Evolutionary conservation across 2,329 filamentous ascomycete species (phyloP).

Genomic region (Calonectria montana): DNA sequence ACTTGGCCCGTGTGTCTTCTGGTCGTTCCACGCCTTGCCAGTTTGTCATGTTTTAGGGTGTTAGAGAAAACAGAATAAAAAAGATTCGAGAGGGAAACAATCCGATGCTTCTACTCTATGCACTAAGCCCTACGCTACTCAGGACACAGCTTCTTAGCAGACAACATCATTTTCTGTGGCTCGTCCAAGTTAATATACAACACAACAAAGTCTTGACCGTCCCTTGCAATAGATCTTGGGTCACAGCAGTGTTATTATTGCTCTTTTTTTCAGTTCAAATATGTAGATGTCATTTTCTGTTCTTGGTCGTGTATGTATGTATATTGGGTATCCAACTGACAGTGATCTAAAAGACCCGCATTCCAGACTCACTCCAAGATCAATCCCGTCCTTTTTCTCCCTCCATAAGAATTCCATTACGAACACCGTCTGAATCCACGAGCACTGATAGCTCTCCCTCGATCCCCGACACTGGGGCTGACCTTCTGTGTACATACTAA

Average conservation of each 20-base stretch:
- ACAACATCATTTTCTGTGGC: no score
- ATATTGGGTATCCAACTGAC: conserved; percentile 21
- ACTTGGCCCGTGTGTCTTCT: neutral
- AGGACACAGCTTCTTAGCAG: no score
- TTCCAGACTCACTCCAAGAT: neutral
- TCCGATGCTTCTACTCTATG: neutral
- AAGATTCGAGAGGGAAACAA: no score
- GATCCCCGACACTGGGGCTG: neutral
- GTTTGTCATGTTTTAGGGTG: neutral
- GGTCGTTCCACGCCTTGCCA: neutral
- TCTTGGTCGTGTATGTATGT: conserved; percentile 9
- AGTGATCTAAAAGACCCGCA: neutral
- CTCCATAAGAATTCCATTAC: neutral
- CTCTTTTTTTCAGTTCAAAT: neutral
- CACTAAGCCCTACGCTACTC: no score
- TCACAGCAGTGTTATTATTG: no score
- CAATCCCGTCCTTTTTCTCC: neutral
- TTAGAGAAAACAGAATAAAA: neutral
- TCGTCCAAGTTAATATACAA: no score
- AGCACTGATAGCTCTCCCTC: neutral
- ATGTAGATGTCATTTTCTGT: neutral
- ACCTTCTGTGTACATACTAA: neutral
- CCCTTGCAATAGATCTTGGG: no score
- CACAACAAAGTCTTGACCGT: neutral
- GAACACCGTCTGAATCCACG: neutral